phyloP scores from a whole-genome alignment of 495 filamentous ascomycete genomes.

The Neurospora sp. region DNA sequence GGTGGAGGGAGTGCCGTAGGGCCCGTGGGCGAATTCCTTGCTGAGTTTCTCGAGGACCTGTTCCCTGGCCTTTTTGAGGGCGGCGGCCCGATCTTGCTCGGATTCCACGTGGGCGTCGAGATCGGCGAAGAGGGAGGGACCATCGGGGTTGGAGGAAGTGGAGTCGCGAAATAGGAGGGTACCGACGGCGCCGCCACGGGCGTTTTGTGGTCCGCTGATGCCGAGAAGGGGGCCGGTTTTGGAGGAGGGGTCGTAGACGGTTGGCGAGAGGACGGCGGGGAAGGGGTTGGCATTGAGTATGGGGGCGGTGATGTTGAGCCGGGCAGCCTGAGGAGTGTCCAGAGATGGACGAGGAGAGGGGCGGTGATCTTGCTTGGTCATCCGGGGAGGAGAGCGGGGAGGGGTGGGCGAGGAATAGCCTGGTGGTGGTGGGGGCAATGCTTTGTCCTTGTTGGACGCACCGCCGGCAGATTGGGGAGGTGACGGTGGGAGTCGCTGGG shows the following conservation, averaged over 20 bases:
- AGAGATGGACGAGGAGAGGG: background rate
- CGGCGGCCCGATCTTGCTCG: slow-evolving; percentile 28
- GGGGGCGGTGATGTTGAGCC: slow-evolving; percentile 33
- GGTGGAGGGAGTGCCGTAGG: background rate
- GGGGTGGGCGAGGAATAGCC: background rate
- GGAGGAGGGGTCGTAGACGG: slow-evolving; percentile 36
- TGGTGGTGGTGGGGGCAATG: background rate
- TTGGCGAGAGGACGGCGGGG: slow-evolving; percentile 32
- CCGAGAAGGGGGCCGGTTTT: slow-evolving; percentile 16
- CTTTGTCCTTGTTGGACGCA: background rate
- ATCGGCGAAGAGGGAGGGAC: slow-evolving; percentile 33
- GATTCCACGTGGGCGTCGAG: slow-evolving; percentile 31
- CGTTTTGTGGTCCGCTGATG: background rate
- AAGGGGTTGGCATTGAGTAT: slow-evolving; percentile 35
- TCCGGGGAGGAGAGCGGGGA: background rate
- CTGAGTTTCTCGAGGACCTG: slow-evolving; percentile 35
- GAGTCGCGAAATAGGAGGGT: background rate
- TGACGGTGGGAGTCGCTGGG: background rate
- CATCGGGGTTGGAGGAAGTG: slow-evolving; percentile 14
- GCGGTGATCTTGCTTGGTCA: slow-evolving; percentile 1
- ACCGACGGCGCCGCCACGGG: background rate
- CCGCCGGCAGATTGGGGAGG: background rate
- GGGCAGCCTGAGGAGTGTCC: background rate
- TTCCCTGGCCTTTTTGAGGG: slow-evolving; percentile 34
- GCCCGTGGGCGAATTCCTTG: slow-evolving; percentile 22